Percentiles rank a stretch among this genome's conserved stretches.
phyloP scores from a whole-genome alignment of 345 rosid species.

The Luvunga scandens region DNA sequence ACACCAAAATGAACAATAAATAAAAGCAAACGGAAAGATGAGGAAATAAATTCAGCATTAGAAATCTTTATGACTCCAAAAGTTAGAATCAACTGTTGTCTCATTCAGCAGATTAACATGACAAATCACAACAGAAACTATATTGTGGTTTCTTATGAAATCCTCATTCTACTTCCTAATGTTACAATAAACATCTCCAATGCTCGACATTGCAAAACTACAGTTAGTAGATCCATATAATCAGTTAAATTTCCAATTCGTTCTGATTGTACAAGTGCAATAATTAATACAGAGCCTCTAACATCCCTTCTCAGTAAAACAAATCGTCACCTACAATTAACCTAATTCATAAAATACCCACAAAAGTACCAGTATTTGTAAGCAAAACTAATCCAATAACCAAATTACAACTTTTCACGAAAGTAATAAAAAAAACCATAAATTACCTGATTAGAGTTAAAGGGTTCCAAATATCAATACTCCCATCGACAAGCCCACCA shows the following conservation, averaged over 20 bases:
- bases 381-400: background rate
- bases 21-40: background rate
- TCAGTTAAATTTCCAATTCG: background rate
- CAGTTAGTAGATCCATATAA: background rate
- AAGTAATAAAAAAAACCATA: background rate
- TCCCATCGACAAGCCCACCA: conserved; percentile 95
- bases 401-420: background rate
- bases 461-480: conserved; percentile 89
- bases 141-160: background rate
- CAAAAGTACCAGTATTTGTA: background rate
- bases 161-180: background rate
- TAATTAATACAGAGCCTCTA: background rate
- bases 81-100: background rate
- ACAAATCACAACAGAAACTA: background rate
- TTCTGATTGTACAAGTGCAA: background rate
- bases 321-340: background rate
- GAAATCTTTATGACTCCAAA: background rate
- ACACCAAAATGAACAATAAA: background rate
- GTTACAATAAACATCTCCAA: background rate
- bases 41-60: background rate
- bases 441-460: conserved; percentile 66
- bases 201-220: background rate
- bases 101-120: background rate
- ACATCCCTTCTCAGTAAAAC: background rate
- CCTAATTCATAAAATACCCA: background rate